Evolutionary conservation across 768 basidiomycete genomes (phyloP).

Genomic region (Russula earlei): DNA sequence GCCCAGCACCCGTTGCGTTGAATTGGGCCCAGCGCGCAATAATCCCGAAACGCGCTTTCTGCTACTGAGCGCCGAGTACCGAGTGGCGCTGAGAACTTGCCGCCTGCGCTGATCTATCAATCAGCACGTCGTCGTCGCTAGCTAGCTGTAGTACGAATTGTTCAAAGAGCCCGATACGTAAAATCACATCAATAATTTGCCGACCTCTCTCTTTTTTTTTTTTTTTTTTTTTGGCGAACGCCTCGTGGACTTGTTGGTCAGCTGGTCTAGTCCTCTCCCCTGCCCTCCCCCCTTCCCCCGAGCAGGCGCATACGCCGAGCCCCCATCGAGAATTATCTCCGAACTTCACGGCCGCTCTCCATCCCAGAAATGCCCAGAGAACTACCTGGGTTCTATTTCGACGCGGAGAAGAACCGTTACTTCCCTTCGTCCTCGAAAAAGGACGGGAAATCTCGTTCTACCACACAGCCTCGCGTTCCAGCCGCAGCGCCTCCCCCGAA

Average conservation of each 20-base stretch:
- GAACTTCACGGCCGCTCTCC: neutral
- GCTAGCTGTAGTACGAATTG: too few relatives aligned
- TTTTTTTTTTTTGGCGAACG: too few relatives aligned
- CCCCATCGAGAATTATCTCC: neutral
- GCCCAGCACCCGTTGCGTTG: neutral
- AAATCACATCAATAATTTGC: neutral
- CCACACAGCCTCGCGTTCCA: neutral
- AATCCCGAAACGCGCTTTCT: neutral
- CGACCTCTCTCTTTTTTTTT: too few relatives aligned
- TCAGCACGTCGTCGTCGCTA: neutral
- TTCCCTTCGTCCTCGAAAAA: slow-evolving; percentile 22
- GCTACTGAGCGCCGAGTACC: too few relatives aligned
- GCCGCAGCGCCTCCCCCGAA: neutral
- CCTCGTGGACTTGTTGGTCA: too few relatives aligned
- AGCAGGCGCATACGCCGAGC: too few relatives aligned
- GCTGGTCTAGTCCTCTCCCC: too few relatives aligned
- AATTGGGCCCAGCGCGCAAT: slow-evolving; percentile 5
- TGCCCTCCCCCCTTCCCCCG: too few relatives aligned
- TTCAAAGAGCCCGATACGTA: neutral
- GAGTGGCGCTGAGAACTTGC: neutral
- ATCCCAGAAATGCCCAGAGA: slow-evolving; percentile 18
- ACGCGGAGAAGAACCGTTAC: slow-evolving; percentile 21
- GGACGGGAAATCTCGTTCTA: neutral
- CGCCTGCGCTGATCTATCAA: slow-evolving; percentile 3
- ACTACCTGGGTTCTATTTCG: slow-evolving; percentile 25